Base-by-base conservation (phyloP, 192 early-diverging fungal species). In the Chytriomyces hyalinus region DNA sequence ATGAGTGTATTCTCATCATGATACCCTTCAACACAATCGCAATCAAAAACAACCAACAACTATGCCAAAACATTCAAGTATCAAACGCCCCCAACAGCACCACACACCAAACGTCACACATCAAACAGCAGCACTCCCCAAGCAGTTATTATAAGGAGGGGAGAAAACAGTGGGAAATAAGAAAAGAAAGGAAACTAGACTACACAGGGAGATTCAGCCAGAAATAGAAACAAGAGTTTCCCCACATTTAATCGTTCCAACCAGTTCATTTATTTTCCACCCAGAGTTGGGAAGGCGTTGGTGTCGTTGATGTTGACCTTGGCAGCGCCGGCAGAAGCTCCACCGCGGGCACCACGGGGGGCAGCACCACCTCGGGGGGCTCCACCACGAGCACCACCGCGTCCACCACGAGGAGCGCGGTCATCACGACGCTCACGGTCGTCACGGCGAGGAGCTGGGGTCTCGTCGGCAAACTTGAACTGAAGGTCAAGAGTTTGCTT, bases 401-500 rank as follows among this genome's bases (percentile, higher is more conserved):
- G 80, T 24, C 88, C 82, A 70, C 84, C 82, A 67, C 81, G 85
- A 36, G 88, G 84, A 65, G 86, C 82, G 68, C 86, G 78, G 73
- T 81, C 80, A 75, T 80, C 80, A 63, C 80, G 81, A 66, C 86
- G 86, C 51, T 83, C 84, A 80, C 83, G 73, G 73, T 82, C 78
- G 26, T 75, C 79, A 65, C 75, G 68, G 66, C 63, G 17, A 46
- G 20, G 46, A 11, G 45, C 75, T 20, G 67, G 70, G 67, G 86
- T 78, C 76, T 87, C 84, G 51, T 95, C 92, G 44, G 82, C 86
- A 84, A 95, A 96, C 75, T 90, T 88, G 82, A 92, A 92, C 84
- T 95, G 92, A 63, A 96, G 91, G 75, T 89, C 91, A 49, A 93
- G 84, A 61, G 90, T 78, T 61, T 86, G 85, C 87, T 94, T 94